Conservation (phyloP, 1,284 basidiomycete species). For the Ustilago bromivora region DNA sequence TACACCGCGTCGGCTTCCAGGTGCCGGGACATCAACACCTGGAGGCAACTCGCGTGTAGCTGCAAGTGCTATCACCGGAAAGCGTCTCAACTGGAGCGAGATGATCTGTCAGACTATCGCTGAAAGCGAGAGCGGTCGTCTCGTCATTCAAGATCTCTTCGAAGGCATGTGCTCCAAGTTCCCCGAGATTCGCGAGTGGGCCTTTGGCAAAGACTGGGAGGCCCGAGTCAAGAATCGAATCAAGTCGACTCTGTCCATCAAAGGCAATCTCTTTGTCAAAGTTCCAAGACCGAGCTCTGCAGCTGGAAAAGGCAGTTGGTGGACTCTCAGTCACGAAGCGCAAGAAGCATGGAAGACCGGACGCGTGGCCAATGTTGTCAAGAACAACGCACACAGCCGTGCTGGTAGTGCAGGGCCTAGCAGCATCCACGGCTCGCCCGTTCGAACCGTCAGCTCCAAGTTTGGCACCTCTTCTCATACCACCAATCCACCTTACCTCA, state of each 20-base stretch:
- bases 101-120: slow-evolving; percentile 68
- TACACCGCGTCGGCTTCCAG: slow-evolving; percentile 49
- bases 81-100: slow-evolving; percentile 67
- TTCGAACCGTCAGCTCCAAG: slow-evolving; percentile 52
- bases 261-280: slow-evolving; percentile 67
- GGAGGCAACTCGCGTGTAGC: slow-evolving; percentile 58
- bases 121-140: slow-evolving; percentile 59
- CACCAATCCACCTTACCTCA: slow-evolving; percentile 50
- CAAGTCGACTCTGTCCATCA: slow-evolving; percentile 69
- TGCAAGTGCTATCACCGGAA: slow-evolving; percentile 59
- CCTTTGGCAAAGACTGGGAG: slow-evolving; percentile 67
- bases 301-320: slow-evolving; percentile 67
- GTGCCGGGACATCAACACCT: slow-evolving; percentile 45
- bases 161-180: slow-evolving; percentile 66
- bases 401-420: slow-evolving; percentile 55
- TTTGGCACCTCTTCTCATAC: slow-evolving; percentile 42
- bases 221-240: slow-evolving; percentile 68
- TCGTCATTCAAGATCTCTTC: slow-evolving; percentile 68
- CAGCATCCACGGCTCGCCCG: slow-evolving; percentile 54
- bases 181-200: slow-evolving; percentile 67
- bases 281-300: slow-evolving; percentile 63
- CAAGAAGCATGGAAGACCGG: slow-evolving; percentile 65
- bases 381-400: slow-evolving; percentile 54
- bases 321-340: slow-evolving; percentile 66
- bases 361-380: slow-evolving; percentile 60